Evolutionary conservation across 2,329 filamentous ascomycete genomes (phyloP), one percentile per base, ranked within the genome.

Genomic region (Catunica adiposa): DNA sequence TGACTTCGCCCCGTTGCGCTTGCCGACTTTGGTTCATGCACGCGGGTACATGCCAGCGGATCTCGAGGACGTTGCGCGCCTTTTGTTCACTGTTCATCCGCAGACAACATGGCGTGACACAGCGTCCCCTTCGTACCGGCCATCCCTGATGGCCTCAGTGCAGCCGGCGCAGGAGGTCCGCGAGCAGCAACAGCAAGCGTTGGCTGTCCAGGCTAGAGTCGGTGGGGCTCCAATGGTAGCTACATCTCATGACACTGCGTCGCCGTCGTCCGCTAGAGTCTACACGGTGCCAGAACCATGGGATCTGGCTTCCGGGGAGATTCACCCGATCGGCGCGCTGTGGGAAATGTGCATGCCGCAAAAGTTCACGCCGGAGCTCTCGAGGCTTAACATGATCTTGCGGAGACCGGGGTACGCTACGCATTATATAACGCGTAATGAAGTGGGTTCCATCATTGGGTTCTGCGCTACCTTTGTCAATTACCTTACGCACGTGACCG

Each of bases 401-500:
- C 67, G 71, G 56, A 71, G 77, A 44, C 72, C 75, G 55, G 78
- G 77, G 40, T 80, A 77, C 59, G 70, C 72, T 7, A 75, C 74
- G 67, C 76, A 81, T 64, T 78, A 77, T 59, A 67, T 78, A 29
- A 75, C 80, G 26, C 71, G 72, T 51, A 70, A 75, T n/a, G 69
- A 73, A 1, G 64, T 63, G 9, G 70, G 64, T 2, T 67, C 69
- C 37, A 61, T 77, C 23, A 62, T 81, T 38, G 78, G 77, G 0
- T 80, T 81, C 59, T 80, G 77, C 61, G 77, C 77, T 8, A 80
- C 77, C 7, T 81, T 77, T 62, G 75, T 77, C 29, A 78, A 74
- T 3, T 80, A 76, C 63, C 71, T 73, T 48, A 74, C 78, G 60
- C 72, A 71, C 59, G 72, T 69, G 40, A 71, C 70, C 20, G 73